Percentiles rank a stretch among this genome's conserved stretches.
These are phyloP conservation scores for Oryza longistaminata DNA, from an alignment of 176 grass and related monocot species.

Conservation along the genomic window DNA sequence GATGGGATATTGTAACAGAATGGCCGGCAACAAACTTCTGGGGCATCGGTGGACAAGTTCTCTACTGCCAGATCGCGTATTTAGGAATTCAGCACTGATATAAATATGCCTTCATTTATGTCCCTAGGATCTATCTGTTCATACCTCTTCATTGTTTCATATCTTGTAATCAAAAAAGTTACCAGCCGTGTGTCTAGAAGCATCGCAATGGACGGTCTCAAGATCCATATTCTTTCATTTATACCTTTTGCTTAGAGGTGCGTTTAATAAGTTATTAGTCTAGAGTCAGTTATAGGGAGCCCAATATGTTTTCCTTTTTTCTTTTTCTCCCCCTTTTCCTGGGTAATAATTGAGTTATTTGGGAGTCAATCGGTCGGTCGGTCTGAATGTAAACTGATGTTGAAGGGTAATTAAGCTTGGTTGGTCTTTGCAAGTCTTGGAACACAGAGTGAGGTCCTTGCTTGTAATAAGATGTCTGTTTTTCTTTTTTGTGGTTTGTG, in stretches of 20 bases:
- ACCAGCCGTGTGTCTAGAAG: constrained; percentile 36
- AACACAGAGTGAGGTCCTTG: constrained; percentile 51
- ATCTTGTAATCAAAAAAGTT: constrained; percentile 59
- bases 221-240: constrained; percentile 78
- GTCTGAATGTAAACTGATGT: constrained; percentile 48
- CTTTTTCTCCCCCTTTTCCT: not conserved
- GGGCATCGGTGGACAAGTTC: not conserved
- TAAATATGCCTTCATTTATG: constrained; percentile 38
- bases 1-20: not conserved
- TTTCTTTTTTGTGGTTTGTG: constrained; percentile 5
- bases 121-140: constrained; percentile 53
- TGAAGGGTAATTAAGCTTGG: constrained; percentile 40
- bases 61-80: constrained; percentile 9
- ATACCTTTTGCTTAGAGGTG: constrained; percentile 52
- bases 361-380: constrained; percentile 3
- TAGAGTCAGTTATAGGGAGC: constrained; percentile 57
- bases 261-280: constrained; percentile 63
- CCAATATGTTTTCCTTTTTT: constrained; percentile 18
- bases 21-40: not conserved
- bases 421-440: constrained; percentile 52
- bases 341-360: constrained; percentile 54
- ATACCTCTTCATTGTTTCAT: constrained; percentile 58
- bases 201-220: constrained; percentile 38
- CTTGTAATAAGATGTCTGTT: constrained; percentile 52
- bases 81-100: constrained; percentile 28